Base-by-base conservation (phyloP, 495 filamentous ascomycete genomes). In the Penicillium crystallinum region DNA sequence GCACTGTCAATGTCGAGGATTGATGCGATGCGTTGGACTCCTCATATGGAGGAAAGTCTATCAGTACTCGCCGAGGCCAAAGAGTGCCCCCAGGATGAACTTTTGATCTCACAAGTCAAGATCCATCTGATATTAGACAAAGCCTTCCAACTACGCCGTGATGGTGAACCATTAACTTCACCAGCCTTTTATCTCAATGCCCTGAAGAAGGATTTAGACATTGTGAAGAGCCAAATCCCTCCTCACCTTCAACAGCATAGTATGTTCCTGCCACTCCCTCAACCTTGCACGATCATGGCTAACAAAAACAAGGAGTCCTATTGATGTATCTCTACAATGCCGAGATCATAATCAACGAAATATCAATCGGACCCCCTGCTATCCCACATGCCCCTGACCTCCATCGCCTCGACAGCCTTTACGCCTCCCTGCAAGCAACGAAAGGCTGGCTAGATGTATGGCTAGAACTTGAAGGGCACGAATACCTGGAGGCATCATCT, bases 31-130 rank as follows among this genome's bases (percentile, higher is more conserved):
- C 67, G 65, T 14, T 83, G 77, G 76, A 79, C 73, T 7, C 55
- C 75, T 6, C 71, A 79, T 42, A 69, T 83, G 61, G 79, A 81
- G 30, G 74, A 80, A 19, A 77, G 71, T 31, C 66, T 84, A 2
- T 56, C 65, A 0, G 53, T 67, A 1, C 65, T 83, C 0, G 60
- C 69, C 1, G 64, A 77, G 33, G 57, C 63, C 8, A 71, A 69
- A 37, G 78, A 80, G 46, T 74, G 73, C 52, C 61, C 70, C 5
- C 70, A 73, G 11, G 81, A 85, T 62, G 70, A 75, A 27, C 49
- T 77, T 27, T 59, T 84, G 14, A 68, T 78, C 3, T 62, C 75
- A 2, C 64, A 77, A 22, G 76, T 79, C 4, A 68, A 64, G 45
- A 64, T 81, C 18, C 71, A 77, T 37, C 56, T 77, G 21, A 58